Conservation (phyloP, 192 early-diverging fungal genomes). For the Obelidium mucronatum region DNA sequence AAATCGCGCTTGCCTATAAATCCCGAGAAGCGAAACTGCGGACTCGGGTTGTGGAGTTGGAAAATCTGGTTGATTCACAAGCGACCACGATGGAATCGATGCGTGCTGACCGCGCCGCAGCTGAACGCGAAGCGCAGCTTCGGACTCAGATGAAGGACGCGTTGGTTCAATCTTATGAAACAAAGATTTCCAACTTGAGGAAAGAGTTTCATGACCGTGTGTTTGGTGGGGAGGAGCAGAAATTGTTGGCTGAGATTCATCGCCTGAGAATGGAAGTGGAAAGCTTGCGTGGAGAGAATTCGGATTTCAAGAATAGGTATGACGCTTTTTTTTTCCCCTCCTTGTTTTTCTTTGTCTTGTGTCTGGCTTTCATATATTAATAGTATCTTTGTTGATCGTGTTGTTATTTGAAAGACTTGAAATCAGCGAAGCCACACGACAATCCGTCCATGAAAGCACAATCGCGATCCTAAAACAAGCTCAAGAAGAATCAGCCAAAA, state of each 20-base stretch:
- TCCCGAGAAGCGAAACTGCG: conserved; percentile 36
- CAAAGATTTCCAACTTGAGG: conserved; percentile 26
- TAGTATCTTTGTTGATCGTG: not conserved
- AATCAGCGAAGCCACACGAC: conserved; percentile 44
- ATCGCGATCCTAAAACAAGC: conserved; percentile 42
- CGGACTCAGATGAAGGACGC: conserved; percentile 31
- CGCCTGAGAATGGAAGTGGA: conserved; percentile 34
- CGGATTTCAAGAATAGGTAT: conserved; percentile 32
- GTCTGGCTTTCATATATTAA: not conserved
- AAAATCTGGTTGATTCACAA: conserved; percentile 37
- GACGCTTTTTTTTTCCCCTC: not conserved
- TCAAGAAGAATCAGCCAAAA: conserved; percentile 45
- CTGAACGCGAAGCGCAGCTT: conserved; percentile 26
- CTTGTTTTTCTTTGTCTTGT: not conserved
- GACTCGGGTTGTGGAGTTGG: conserved; percentile 33
- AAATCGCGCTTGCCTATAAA: conserved; percentile 21
- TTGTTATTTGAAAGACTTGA: conserved; percentile 38
- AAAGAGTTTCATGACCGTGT: conserved; percentile 44
- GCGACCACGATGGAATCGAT: conserved; percentile 27
- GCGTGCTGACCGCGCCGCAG: conserved; percentile 26
- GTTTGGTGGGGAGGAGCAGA: conserved; percentile 41
- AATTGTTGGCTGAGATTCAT: conserved; percentile 33
- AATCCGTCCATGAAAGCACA: conserved; percentile 43
- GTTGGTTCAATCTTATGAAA: conserved; percentile 40
- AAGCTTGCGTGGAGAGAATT: conserved; percentile 27